Conservation (phyloP, 2,329 filamentous ascomycete species). For the Tolypocladium pustulatum region DNA sequence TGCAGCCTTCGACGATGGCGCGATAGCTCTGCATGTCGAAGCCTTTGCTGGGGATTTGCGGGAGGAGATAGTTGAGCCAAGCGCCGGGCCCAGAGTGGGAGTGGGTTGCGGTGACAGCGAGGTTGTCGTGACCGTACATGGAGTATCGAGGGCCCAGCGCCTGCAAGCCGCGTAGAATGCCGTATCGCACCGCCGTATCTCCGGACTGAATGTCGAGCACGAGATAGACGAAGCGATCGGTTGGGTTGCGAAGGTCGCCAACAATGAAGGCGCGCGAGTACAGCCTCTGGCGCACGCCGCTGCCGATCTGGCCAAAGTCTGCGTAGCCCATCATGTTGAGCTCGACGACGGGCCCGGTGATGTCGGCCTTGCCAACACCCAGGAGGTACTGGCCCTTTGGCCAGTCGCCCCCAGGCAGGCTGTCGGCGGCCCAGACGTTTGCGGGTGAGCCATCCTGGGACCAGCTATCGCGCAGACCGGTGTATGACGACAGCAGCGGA, state of each 20-base stretch:
- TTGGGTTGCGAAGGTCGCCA: conserved; percentile 51
- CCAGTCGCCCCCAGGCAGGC: conserved; percentile 5
- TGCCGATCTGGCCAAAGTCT: conserved; percentile 65
- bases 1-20: conserved; percentile 75
- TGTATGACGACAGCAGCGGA: conserved; percentile 7
- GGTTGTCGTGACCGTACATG: conserved; percentile 60
- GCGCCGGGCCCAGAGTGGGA: conserved; percentile 83
- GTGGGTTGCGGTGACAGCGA: conserved; percentile 87
- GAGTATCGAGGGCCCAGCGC: conserved; percentile 60
- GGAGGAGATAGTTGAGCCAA: conserved; percentile 86
- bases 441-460: neutral
- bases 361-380: conserved; percentile 43
- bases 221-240: conserved; percentile 72
- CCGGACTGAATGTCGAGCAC: conserved; percentile 80
- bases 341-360: conserved; percentile 68
- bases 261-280: conserved; percentile 84
- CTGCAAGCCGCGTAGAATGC: conserved; percentile 63
- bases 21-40: conserved; percentile 79
- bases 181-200: conserved; percentile 77
- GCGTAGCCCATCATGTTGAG: conserved; percentile 89
- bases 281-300: conserved; percentile 72
- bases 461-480: conserved; percentile 1
- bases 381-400: conserved; percentile 28
- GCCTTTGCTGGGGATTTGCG: conserved; percentile 77
- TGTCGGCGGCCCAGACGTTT: conserved; percentile 7